A percentile compares a stretch with the other conserved stretches of the same genome.
These are phyloP conservation scores for Fusarium fujikuroi DNA, from an alignment of 2,329 filamentous ascomycete species.

Conservation along the genomic window DNA sequence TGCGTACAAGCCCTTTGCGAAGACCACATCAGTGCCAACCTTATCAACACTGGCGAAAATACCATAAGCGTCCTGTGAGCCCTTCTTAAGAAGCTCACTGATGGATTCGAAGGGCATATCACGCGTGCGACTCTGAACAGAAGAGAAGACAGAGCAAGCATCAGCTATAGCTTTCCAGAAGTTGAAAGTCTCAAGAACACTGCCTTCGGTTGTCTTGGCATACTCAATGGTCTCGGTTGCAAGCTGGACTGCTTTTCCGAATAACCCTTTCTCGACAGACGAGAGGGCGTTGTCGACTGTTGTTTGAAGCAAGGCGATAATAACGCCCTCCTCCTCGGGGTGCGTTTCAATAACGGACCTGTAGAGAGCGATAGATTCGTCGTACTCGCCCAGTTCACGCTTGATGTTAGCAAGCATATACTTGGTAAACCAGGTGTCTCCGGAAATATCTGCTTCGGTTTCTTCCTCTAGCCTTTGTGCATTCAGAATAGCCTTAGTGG, in stretches of 20 bases:
- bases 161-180: slow-evolving; percentile 95
- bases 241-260: slow-evolving; percentile 81
- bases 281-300: slow-evolving; percentile 83
- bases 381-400: slow-evolving; percentile 89
- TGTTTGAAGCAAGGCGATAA: slow-evolving; percentile 88
- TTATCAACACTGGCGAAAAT: slow-evolving; percentile 77
- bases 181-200: slow-evolving; percentile 81
- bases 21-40: slow-evolving; percentile 58
- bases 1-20: slow-evolving; percentile 57
- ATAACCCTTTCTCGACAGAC: slow-evolving; percentile 83
- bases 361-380: slow-evolving; percentile 83
- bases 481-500: slow-evolving; percentile 88
- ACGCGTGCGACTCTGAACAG: slow-evolving; percentile 73
- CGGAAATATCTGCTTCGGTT: slow-evolving; percentile 59
- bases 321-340: slow-evolving; percentile 83
- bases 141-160: slow-evolving; percentile 85
- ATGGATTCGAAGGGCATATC: slow-evolving; percentile 72
- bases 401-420: slow-evolving; percentile 98
- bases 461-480: slow-evolving; percentile 79
- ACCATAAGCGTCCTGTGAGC: slow-evolving; percentile 66
- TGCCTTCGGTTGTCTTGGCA: slow-evolving; percentile 69
- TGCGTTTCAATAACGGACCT: slow-evolving; percentile 74
- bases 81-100: slow-evolving; percentile 65
- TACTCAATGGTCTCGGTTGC: slow-evolving; percentile 76
- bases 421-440: slow-evolving; percentile 91